These are phyloP conservation scores for Stentor coeruleus DNA, from an alignment of 73 alveolate genomes.

Conservation along the genomic window DNA sequence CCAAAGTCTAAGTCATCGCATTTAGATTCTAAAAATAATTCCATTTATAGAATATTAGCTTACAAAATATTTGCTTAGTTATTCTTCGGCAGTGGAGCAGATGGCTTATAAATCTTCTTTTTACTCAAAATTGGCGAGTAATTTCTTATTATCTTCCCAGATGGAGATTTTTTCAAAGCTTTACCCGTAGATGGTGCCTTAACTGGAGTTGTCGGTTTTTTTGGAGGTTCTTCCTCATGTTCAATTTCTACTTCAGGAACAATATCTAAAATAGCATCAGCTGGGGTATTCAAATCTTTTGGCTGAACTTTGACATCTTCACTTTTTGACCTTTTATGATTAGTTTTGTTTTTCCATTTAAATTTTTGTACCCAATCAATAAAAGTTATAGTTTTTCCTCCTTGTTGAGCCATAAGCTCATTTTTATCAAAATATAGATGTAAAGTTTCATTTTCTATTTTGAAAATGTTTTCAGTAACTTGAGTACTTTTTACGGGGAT, in stretches of 20 bases:
- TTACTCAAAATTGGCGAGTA: background rate
- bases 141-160: background rate
- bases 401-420: constrained; percentile 5
- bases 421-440: background rate
- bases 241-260: background rate
- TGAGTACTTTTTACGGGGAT: background rate
- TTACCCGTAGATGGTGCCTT: background rate
- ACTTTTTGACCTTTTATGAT: background rate
- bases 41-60: too few species aligned
- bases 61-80: too few species aligned
- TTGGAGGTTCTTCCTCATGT: background rate
- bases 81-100: too few species aligned
- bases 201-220: background rate
- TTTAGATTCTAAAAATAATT: too few species aligned
- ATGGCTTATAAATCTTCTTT: too few species aligned
- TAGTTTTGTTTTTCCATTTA: background rate
- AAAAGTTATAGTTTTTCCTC: background rate
- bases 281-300: background rate
- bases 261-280: background rate
- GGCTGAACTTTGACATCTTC: background rate
- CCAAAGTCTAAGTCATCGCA: too few species aligned
- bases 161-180: background rate
- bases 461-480: background rate
- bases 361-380: background rate
- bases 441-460: background rate